A percentile compares a stretch with the other conserved stretches of the same genome.
Evolutionary conservation across 2,329 filamentous ascomycete genomes (phyloP).

Genomic region (Scedosporium apiospermum): DNA sequence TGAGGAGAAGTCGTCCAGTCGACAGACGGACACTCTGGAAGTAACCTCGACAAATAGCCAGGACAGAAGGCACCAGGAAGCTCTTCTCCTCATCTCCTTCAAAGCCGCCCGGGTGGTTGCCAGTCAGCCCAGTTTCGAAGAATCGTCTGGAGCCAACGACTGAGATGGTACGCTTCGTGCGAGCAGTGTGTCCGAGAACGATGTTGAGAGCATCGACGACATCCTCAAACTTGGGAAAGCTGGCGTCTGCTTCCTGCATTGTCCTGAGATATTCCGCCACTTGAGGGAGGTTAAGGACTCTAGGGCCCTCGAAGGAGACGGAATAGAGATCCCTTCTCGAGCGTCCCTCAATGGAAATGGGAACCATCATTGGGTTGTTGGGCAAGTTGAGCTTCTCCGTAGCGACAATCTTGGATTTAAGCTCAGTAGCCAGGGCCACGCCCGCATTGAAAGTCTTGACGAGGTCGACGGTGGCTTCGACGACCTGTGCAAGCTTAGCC

Average conservation of each 20-base stretch:
- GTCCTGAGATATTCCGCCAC: slow-evolving; percentile 35
- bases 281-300: not conserved
- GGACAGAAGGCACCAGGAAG: slow-evolving; percentile 18
- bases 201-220: slow-evolving; percentile 42
- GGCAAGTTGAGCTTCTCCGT: slow-evolving; percentile 5
- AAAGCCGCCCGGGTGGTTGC: slow-evolving; percentile 12
- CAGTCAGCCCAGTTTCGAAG: slow-evolving; percentile 25
- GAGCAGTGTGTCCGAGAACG: slow-evolving; percentile 35
- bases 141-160: slow-evolving; percentile 38
- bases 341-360: not conserved
- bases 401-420: slow-evolving; percentile 34
- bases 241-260: slow-evolving; percentile 27
- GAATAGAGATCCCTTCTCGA: not conserved
- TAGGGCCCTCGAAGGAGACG: not conserved
- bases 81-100: slow-evolving; percentile 17
- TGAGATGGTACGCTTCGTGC: slow-evolving; percentile 23
- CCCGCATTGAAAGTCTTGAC: slow-evolving; percentile 22
- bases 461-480: slow-evolving; percentile 26
- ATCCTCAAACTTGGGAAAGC: slow-evolving; percentile 34
- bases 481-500: slow-evolving; percentile 4
- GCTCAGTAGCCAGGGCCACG: slow-evolving; percentile 34
- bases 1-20: slow-evolving; percentile 44
- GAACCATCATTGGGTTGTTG: slow-evolving; percentile 2
- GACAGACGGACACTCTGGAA: slow-evolving; percentile 45
- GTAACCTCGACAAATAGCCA: slow-evolving; percentile 36